Conservation (phyloP, 2,329 filamentous ascomycete genomes). For the Cyphellophora europaea region DNA sequence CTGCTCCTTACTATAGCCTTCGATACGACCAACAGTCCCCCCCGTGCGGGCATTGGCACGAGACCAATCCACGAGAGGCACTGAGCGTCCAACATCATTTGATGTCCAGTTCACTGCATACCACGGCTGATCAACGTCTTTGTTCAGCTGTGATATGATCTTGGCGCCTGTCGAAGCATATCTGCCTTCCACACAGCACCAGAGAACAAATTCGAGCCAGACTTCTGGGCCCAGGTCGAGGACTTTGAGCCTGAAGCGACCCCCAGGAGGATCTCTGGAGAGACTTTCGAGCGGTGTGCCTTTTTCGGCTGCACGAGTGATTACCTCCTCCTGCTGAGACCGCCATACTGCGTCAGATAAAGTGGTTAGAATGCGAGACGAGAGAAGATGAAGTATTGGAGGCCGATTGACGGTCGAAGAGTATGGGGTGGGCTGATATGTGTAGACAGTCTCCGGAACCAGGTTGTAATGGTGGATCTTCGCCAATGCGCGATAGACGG, state of each 20-base stretch:
- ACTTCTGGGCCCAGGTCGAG: slow-evolving; percentile 36
- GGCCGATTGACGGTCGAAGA: slow-evolving; percentile 27
- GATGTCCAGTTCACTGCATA: slow-evolving; percentile 31
- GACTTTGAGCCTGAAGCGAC: slow-evolving; percentile 30
- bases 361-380: slow-evolving; percentile 35
- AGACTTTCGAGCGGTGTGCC: slow-evolving; percentile 19
- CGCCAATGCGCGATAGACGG: slow-evolving; percentile 34
- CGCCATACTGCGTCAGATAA: slow-evolving; percentile 38
- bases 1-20: slow-evolving; percentile 13
- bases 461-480: slow-evolving; percentile 35
- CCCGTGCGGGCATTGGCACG: slow-evolving; percentile 7
- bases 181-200: slow-evolving; percentile 41
- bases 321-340: slow-evolving; percentile 29
- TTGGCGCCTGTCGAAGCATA: slow-evolving; percentile 30
- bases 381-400: slow-evolving; percentile 34
- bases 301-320: slow-evolving; percentile 25
- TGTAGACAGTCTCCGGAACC: slow-evolving; percentile 35
- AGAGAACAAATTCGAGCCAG: slow-evolving; percentile 41
- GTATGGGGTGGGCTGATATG: slow-evolving; percentile 23
- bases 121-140: slow-evolving; percentile 25
- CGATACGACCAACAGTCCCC: slow-evolving; percentile 8
- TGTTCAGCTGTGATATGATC: slow-evolving; percentile 27
- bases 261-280: slow-evolving; percentile 26
- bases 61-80: slow-evolving; percentile 11
- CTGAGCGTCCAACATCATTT: slow-evolving; percentile 1